Base-by-base conservation (phyloP, 495 filamentous ascomycete genomes). In the Penicillium chermesinum region DNA sequence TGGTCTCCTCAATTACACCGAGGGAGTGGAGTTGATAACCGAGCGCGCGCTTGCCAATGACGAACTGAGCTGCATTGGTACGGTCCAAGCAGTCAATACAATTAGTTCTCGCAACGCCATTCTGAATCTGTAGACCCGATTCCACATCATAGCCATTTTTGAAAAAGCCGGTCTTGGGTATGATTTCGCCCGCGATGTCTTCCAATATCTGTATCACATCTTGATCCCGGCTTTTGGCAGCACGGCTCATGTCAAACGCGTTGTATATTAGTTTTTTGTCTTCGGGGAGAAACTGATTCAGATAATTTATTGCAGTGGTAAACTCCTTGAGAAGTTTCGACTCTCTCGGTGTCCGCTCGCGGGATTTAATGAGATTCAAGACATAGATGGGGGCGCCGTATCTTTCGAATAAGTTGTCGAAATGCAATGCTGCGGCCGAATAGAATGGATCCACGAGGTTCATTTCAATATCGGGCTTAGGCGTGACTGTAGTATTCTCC, bases 201-300 rank as follows among this genome's bases (percentile, higher is more conserved):
- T 98, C 93, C 6, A 98, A 76, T 2, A 85, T 95, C 12, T 82
- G 84, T 58, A 98, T 97, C 0, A 98, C 93, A 70, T 98, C 90
- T 61, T 95, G 87, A 46, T 93, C 91, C n/a, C 88, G 87, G 55
- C 86, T 87, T 61, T 97, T 98, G 8, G 93, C 83, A 20, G 94
- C 94, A 51, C 91, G 80, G 49, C 90, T 94, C 93, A 98, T 98
- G 63, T 98, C 93, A 85, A 91, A 98, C 10, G 93, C 89, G 45
- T 89, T 86, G 64, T 98, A 89, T 6, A 88, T 81, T 50, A 97
- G 91, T 66, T 88, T 90, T 48, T 87, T 88, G 36, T 84, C 82
- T 7, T 68, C 63, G 0, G 94, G 94, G 3, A 98, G 75, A 50
- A 94, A 96, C 59, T 96, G 93, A 54, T 97, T 98, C 35, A 98